Evolutionary conservation across 768 basidiomycete genomes (phyloP).

Genomic region (Mycena galericulata): DNA sequence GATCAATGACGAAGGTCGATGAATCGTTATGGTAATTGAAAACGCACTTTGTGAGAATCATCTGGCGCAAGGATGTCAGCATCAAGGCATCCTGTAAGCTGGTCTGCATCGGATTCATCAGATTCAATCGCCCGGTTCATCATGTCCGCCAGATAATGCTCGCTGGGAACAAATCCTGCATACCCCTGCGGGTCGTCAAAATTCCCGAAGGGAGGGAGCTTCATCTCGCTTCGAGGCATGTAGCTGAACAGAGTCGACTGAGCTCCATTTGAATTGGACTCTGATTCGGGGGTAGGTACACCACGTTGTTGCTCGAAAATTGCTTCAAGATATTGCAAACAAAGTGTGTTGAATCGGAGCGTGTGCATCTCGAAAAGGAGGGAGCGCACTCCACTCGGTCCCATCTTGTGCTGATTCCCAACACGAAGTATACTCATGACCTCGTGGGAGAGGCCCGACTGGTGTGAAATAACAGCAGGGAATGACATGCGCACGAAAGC

Average conservation of each 20-base stretch:
- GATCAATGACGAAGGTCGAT: neutral
- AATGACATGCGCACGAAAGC: constrained; percentile 35
- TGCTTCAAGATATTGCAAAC: constrained; percentile 39
- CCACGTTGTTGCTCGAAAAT: too few species aligned
- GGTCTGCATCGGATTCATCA: constrained; percentile 1
- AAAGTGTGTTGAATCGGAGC: constrained; percentile 30
- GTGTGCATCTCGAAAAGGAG: constrained; percentile 39
- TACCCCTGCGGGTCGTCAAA: constrained; percentile 32
- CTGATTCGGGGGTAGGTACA: too few species aligned
- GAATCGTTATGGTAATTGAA: neutral
- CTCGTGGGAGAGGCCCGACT: constrained; percentile 30
- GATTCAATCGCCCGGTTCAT: constrained; percentile 28
- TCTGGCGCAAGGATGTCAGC: neutral
- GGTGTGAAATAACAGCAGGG: constrained; percentile 32
- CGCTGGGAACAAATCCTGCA: constrained; percentile 39
- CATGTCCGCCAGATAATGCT: constrained; percentile 38
- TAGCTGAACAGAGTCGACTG: too few species aligned
- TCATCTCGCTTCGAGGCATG: too few species aligned
- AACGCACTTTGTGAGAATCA: constrained; percentile 4
- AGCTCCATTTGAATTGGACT: too few species aligned
- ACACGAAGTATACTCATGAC: constrained; percentile 32
- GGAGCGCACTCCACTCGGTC: constrained; percentile 34
- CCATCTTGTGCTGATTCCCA: constrained; percentile 44
- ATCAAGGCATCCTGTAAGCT: neutral
- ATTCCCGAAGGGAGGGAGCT: too few species aligned